Conservation (phyloP, 169 alveolate genomes). For the Plasmodium reichenowi region DNA sequence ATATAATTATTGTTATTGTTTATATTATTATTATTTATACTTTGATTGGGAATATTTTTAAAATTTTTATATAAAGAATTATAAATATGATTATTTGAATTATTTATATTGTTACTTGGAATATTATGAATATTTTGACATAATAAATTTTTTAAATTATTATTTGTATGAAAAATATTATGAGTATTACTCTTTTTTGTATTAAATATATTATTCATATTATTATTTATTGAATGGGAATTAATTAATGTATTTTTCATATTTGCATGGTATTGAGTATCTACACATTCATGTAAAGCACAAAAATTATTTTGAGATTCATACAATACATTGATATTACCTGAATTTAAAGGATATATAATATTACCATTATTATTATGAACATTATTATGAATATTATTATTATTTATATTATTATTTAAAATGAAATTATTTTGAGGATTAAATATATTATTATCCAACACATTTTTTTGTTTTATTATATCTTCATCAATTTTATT, state of each 20-base stretch:
- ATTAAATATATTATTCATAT: constrained; percentile 12
- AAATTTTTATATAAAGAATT: background rate
- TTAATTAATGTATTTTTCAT: constrained; percentile 1
- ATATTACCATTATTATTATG: background rate
- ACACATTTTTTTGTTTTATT: constrained; percentile 1
- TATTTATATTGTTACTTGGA: background rate
- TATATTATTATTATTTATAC: background rate
- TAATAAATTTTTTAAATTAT: background rate
- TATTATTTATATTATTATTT: background rate
- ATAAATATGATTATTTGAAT: background rate
- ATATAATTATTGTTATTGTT: background rate
- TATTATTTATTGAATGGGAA: constrained; percentile 12
- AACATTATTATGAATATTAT: constrained; percentile 2
- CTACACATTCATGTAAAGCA: constrained; percentile 19
- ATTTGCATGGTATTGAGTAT: constrained; percentile 37
- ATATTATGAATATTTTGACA: background rate
- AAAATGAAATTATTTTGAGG: background rate
- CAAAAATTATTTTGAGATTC: background rate
- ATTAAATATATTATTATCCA: constrained; percentile 6
- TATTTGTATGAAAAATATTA: background rate
- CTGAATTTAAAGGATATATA: constrained; percentile 2
- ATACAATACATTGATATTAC: background rate
- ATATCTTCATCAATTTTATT: constrained; percentile 9
- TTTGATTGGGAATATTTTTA: background rate
- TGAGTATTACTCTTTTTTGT: constrained; percentile 3